phyloP scores from a whole-genome alignment of 1,284 basidiomycete genomes.

The Mycosarcoma mackinlayi region DNA sequence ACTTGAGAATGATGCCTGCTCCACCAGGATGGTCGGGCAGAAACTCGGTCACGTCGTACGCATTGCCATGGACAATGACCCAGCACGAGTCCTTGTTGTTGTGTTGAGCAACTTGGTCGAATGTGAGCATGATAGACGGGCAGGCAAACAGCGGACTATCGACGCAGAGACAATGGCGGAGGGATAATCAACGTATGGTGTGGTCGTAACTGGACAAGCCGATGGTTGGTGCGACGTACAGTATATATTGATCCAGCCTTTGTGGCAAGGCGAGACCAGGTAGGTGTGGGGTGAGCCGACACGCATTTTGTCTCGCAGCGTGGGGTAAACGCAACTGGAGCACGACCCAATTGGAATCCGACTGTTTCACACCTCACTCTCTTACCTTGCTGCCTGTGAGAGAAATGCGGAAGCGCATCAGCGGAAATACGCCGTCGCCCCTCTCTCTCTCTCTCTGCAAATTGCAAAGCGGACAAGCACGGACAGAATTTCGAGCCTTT shows the following conservation, averaged over 20 bases:
- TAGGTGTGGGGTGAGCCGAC: too few relatives aligned
- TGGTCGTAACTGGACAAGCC: background rate
- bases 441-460: background rate
- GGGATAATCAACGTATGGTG: background rate
- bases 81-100: slow-evolving; percentile 81
- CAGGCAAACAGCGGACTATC: too few relatives aligned
- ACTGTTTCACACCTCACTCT: slow-evolving; percentile 1
- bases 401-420: slow-evolving; percentile 8
- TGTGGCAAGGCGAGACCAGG: too few relatives aligned
- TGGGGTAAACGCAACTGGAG: slow-evolving; percentile 1
- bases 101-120: slow-evolving; percentile 76
- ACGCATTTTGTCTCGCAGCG: too few relatives aligned
- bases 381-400: too few relatives aligned
- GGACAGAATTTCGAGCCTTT: slow-evolving; percentile 6
- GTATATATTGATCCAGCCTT: too few relatives aligned
- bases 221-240: background rate
- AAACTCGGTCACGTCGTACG: slow-evolving; percentile 86
- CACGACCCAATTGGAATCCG: slow-evolving; percentile 9
- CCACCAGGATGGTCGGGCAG: slow-evolving; percentile 79
- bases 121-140: slow-evolving; percentile 37
- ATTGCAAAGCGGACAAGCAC: slow-evolving; percentile 20
- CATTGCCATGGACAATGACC: slow-evolving; percentile 84
- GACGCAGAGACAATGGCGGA: too few relatives aligned
- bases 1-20: slow-evolving; percentile 77
- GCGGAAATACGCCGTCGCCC: slow-evolving; percentile 18